phyloP scores from a whole-genome alignment of 768 basidiomycete genomes.

The Tricholoma hemisulphureum region DNA sequence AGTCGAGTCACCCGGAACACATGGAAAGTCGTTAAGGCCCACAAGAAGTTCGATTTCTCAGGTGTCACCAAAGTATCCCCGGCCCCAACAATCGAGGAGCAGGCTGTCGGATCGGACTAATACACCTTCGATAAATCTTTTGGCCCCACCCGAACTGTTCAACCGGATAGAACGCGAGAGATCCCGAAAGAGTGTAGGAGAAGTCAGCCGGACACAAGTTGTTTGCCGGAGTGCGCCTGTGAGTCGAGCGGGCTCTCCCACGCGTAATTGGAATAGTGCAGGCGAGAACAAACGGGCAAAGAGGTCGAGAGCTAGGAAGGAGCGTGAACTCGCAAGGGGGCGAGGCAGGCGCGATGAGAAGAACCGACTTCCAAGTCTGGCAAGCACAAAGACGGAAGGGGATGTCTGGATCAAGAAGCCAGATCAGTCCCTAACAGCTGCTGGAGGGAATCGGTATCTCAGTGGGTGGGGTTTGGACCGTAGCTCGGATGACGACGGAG shows the following conservation, averaged over 20 bases:
- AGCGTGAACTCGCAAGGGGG: slow-evolving; percentile 21
- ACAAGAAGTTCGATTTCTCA: slow-evolving; percentile 45
- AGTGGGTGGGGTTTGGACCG: slow-evolving; percentile 29
- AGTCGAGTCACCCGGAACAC: background rate
- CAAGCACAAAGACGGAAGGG: slow-evolving; percentile 58
- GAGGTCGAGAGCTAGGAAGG: slow-evolving; percentile 21
- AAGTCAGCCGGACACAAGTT: slow-evolving; percentile 55
- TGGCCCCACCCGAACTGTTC: slow-evolving; percentile 39
- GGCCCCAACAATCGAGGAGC: slow-evolving; percentile 18
- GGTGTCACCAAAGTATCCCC: slow-evolving; percentile 17
- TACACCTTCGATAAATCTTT: slow-evolving; percentile 10
- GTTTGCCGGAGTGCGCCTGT: slow-evolving; percentile 70
- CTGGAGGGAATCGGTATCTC: slow-evolving; percentile 28
- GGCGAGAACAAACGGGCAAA: slow-evolving; percentile 13
- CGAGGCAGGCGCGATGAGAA: slow-evolving; percentile 23
- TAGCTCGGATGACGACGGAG: slow-evolving; percentile 36
- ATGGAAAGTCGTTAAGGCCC: slow-evolving; percentile 26
- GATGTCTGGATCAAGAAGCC: slow-evolving; percentile 47
- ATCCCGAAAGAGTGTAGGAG: slow-evolving; percentile 34
- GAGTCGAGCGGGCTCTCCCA: slow-evolving; percentile 54
- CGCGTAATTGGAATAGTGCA: slow-evolving; percentile 24
- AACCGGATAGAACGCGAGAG: slow-evolving; percentile 34
- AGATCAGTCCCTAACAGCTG: slow-evolving; percentile 9
- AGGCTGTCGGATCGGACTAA: slow-evolving; percentile 40
- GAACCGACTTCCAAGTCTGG: slow-evolving; percentile 54